Base-by-base conservation (phyloP, 2,329 filamentous ascomycete species). In the Cadophora sp. region DNA sequence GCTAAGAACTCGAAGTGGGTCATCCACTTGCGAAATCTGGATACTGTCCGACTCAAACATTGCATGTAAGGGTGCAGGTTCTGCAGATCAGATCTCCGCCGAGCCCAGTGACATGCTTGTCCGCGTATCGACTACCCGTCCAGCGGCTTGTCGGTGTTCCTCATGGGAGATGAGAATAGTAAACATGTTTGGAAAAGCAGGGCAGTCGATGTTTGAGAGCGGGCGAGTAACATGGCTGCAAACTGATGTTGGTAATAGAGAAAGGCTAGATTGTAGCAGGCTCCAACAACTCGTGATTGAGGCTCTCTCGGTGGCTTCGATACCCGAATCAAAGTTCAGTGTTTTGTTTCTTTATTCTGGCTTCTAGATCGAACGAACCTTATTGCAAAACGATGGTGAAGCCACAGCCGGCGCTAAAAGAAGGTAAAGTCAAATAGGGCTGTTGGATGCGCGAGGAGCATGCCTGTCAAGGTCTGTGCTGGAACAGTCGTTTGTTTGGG, bases 401-500 rank as follows among this genome's bases (percentile, higher is more conserved):
- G 31, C 31, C 31, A 26, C 31, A 40, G 22, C 31, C 31, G 56
- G 31, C 56, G 31, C 34, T 59, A 40, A 12, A 9, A 59, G 31
- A 11, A 27, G 12, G 9, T n/a, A 34, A 31, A n/a, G 26, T 27
- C 14, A 16, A 31, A 31, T 27, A 34, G 29, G 27, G 27, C 51
- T 55, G 29, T 34, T 31, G 51, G 12, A 29, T 29, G 14, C 4
- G 16, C 22, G n/a, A 48, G n/a, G 43, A 22, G n/a, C 8, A 48
- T 48, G 43, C 43, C 19, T 48, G 27, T 55, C 26, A 29, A 43
- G n/a, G 56, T 59, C 56, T 40, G 56, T 59, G 56, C 56, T 59
- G 56, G 56, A 40, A 59, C 31, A 34, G 34, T 26, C 37, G 31
- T 59, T 58, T 58, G 55, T 58, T 58, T 58, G 55, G 31, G 55